Evolutionary conservation across 495 filamentous ascomycete genomes (phyloP).

Genomic region (Neurospora cerealis): DNA sequence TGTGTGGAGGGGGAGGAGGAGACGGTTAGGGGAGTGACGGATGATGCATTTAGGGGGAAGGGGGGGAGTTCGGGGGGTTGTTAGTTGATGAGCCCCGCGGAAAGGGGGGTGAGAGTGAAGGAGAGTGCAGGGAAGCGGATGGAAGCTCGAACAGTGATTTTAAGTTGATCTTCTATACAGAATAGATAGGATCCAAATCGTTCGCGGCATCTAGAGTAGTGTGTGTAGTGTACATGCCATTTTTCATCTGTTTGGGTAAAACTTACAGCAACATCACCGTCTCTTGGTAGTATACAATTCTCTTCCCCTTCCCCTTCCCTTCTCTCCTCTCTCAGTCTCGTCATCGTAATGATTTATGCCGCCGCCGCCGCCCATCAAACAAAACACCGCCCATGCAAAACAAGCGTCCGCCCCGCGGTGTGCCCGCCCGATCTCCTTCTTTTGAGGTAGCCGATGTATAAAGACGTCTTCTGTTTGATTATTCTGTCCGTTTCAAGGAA

Average conservation of each 20-base stretch:
- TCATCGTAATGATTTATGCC: background rate
- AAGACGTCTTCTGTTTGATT: background rate
- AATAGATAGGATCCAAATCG: background rate
- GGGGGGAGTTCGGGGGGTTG: constrained; percentile 14
- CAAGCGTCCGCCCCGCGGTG: background rate
- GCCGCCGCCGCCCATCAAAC: background rate
- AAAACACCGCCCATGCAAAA: background rate
- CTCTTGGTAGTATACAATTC: background rate
- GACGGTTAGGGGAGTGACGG: constrained; percentile 8
- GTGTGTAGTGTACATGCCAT: background rate
- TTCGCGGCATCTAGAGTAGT: background rate
- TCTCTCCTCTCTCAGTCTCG: background rate
- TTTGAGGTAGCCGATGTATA: background rate
- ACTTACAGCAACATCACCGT: background rate
- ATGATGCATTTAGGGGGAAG: constrained; percentile 29
- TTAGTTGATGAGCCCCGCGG: constrained; percentile 16
- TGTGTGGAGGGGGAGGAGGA: constrained; percentile 16
- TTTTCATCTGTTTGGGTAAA: background rate
- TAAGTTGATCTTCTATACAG: background rate
- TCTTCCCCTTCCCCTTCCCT: background rate
- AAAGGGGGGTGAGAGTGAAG: constrained; percentile 8
- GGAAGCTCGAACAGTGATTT: background rate
- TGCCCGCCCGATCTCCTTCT: background rate
- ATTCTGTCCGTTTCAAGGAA: background rate
- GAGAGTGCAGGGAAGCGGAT: background rate